phyloP scores from a whole-genome alignment of 2,329 filamentous ascomycete species.

The Cryphonectria carpinicola region DNA sequence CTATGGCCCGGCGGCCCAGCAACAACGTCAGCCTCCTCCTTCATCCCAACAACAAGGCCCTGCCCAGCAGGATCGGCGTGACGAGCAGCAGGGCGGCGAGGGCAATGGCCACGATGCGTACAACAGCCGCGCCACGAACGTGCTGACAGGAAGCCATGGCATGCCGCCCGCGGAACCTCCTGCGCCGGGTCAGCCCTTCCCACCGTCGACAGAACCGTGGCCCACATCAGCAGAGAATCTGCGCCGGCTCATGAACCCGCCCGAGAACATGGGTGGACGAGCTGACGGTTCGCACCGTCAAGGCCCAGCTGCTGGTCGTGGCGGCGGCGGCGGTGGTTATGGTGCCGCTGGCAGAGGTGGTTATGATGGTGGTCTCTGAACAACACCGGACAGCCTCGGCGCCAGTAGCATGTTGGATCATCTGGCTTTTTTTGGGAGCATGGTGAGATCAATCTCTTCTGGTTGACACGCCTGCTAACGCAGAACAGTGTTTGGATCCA shows the following conservation, averaged over 20 bases:
- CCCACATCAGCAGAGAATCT: neutral
- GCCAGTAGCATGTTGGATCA: neutral
- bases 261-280: neutral
- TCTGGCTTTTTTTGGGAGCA: too few species aligned
- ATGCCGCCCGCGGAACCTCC: neutral
- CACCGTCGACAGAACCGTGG: constrained; percentile 6
- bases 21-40: neutral
- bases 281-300: too few species aligned
- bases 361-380: neutral
- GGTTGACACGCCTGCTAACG: too few species aligned
- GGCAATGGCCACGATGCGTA: too few species aligned
- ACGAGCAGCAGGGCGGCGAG: neutral
- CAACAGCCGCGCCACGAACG: neutral
- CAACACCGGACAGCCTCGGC: neutral
- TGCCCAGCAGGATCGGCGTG: neutral
- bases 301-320: neutral
- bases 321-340: neutral
- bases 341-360: neutral
- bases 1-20: neutral
- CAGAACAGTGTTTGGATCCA: too few species aligned
- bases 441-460: too few species aligned
- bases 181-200: neutral
- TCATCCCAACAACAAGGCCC: neutral
- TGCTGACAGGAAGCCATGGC: neutral
- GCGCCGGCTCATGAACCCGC: neutral